phyloP scores from a whole-genome alignment of 2,329 filamentous ascomycete genomes.

The Alternaria novae-zelandiae region DNA sequence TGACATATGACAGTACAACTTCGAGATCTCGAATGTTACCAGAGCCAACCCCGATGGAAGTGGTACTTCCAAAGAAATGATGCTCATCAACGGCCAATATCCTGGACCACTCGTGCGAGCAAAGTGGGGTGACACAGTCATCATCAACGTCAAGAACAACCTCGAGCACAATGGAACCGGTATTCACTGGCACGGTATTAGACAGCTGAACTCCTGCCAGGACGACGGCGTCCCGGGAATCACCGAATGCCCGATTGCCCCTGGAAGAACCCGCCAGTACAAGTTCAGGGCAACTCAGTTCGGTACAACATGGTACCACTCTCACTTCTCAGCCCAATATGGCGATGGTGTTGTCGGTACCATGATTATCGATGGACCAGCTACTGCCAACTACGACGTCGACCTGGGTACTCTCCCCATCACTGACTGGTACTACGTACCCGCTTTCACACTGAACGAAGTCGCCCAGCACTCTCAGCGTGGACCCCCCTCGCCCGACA shows the following conservation, averaged over 20 bases:
- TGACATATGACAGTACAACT: constrained; percentile 40
- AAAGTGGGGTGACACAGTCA: constrained; percentile 49
- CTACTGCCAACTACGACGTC: constrained; percentile 58
- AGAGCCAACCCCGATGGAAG: constrained; percentile 48
- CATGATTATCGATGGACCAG: constrained; percentile 52
- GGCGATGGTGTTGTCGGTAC: constrained; percentile 52
- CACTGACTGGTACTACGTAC: constrained; percentile 67
- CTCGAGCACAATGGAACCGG: constrained; percentile 55
- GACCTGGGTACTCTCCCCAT: constrained; percentile 67
- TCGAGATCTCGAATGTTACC: constrained; percentile 52
- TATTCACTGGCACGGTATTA: constrained; percentile 60
- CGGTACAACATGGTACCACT: constrained; percentile 55
- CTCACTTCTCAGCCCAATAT: constrained; percentile 53
- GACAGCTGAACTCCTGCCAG: constrained; percentile 47
- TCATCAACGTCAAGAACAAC: constrained; percentile 50
- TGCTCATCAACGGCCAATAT: constrained; percentile 61
- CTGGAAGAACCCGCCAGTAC: constrained; percentile 64
- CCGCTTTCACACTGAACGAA: constrained; percentile 39
- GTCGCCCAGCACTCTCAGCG: constrained; percentile 39
- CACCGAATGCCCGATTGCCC: constrained; percentile 70
- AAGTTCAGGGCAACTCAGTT: constrained; percentile 61
- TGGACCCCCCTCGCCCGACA: constrained; percentile 53
- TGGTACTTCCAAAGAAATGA: constrained; percentile 40
- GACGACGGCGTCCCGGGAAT: constrained; percentile 63
- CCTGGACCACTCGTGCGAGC: constrained; percentile 63